Base-by-base conservation (phyloP, 2,329 filamentous ascomycete genomes). In the Emergomyces orientalis region DNA sequence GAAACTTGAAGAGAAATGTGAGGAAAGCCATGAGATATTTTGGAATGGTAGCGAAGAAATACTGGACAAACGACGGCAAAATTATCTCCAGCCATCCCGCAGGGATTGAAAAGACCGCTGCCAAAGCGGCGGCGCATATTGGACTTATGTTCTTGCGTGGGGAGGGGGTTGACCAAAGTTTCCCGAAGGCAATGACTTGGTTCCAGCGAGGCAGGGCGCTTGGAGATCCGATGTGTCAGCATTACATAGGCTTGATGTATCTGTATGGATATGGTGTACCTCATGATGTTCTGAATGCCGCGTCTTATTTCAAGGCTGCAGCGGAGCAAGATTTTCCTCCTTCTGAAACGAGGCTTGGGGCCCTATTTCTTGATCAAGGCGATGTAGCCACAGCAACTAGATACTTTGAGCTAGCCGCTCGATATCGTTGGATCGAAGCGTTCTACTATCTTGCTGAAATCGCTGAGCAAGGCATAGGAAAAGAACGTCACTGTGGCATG, bases 361-460 rank as follows among this genome's bases (percentile, higher is more conserved):
- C 87, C 13, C 81, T 97, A 1, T 94, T 95, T 73, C 82, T 97
- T 7, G 91, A 96, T 69, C 91, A 95, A 73, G 91, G 91, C 22
- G 91, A 96, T 68, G 78, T 94, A n/a, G 78, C 82, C 5, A 86
- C 87, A 0, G 92, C 92, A 2, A 88, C 86, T 64, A 86, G 88
- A 67, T 96, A 95, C 73, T 96, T 97, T 69, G 91, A 96, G 71
- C 81, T 93, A 57, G 92, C 92, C 5, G 88, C 88, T 49, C 82
- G 90, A 30, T 91, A 91, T 72, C 88, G 88, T 17, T 89, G 91
- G 71, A 88, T 96, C 65, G 91, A 96, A 75, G 89, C 91, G 0
- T 90, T 90, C 72, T 97, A 96, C 76, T 96, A 96, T 73, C 84
- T 97, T 3, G 92, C 90, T 1, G 92, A 97, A 75, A 86, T 96